phyloP scores from a whole-genome alignment of 345 rosid genomes.

The Heritiera littoralis region DNA sequence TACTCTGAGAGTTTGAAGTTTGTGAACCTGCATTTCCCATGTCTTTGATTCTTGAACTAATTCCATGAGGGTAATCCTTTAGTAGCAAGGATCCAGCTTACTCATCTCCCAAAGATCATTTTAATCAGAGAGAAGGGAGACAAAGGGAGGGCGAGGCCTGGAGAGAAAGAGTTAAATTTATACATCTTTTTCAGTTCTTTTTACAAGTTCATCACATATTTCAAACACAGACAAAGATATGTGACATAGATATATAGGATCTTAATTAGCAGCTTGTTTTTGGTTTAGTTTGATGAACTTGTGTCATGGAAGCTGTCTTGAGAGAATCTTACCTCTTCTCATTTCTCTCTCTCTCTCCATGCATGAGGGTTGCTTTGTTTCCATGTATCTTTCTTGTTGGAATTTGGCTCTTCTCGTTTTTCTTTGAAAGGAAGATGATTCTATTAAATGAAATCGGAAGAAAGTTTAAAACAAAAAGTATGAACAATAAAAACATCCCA shows the following conservation, averaged over 20 bases:
- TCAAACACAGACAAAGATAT: neutral
- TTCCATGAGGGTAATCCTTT: neutral
- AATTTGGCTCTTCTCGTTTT: constrained; percentile 26
- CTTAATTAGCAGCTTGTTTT: neutral
- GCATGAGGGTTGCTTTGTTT: constrained; percentile 1
- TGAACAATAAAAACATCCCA: too few species aligned
- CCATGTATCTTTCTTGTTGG: constrained; percentile 16
- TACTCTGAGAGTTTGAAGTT: neutral
- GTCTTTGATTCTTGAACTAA: neutral
- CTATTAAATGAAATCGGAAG: too few species aligned
- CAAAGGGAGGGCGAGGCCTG: neutral
- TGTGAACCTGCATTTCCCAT: neutral
- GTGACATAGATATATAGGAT: neutral
- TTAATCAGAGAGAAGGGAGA: neutral
- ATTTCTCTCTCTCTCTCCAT: neutral
- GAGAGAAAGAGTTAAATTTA: neutral
- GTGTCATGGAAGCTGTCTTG: constrained; percentile 8
- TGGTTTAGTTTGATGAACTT: neutral
- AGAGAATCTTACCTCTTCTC: neutral
- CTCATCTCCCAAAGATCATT: neutral
- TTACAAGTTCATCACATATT: neutral
- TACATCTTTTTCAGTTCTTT: neutral
- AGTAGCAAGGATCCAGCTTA: neutral
- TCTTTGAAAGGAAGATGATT: too few species aligned
- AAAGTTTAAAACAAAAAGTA: too few species aligned